A percentile compares a stretch with the other conserved stretches of the same genome.
phyloP scores from a whole-genome alignment of 257 asterid genomes.

The Solanum chmielewskii region DNA sequence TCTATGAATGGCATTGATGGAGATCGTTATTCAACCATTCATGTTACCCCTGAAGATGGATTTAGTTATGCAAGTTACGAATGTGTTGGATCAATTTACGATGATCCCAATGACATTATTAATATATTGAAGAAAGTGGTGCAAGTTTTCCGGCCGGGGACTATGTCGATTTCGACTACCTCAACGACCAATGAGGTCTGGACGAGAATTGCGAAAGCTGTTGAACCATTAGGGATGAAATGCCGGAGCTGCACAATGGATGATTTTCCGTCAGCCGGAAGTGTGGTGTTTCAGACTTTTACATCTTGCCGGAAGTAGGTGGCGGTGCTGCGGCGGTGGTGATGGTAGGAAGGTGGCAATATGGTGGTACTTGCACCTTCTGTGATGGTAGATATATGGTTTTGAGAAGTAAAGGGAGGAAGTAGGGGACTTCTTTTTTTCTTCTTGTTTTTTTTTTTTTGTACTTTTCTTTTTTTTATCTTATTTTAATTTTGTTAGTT shows the following conservation, averaged over 20 bases:
- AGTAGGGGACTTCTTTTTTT: constrained; percentile 9
- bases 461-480: constrained; percentile 16
- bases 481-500: neutral
- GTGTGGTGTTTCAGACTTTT: constrained; percentile 63
- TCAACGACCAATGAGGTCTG: constrained; percentile 38
- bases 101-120: constrained; percentile 20
- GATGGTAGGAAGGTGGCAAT: neutral
- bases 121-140: constrained; percentile 46
- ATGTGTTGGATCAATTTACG: constrained; percentile 51
- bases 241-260: constrained; percentile 58
- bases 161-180: constrained; percentile 61
- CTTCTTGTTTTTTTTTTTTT: constrained; percentile 6
- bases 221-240: constrained; percentile 64
- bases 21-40: constrained; percentile 78
- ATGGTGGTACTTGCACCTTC: neutral
- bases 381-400: constrained; percentile 7
- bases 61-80: constrained; percentile 93
- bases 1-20: constrained; percentile 85
- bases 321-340: neutral
- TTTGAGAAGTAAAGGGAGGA: constrained; percentile 17
- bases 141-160: constrained; percentile 60
- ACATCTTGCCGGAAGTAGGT: constrained; percentile 36
- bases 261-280: constrained; percentile 58
- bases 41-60: constrained; percentile 96
- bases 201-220: constrained; percentile 45